Evolutionary conservation across 805 yeast genomes (phyloP).

Genomic region (Schizosaccharomyces lindneri): DNA sequence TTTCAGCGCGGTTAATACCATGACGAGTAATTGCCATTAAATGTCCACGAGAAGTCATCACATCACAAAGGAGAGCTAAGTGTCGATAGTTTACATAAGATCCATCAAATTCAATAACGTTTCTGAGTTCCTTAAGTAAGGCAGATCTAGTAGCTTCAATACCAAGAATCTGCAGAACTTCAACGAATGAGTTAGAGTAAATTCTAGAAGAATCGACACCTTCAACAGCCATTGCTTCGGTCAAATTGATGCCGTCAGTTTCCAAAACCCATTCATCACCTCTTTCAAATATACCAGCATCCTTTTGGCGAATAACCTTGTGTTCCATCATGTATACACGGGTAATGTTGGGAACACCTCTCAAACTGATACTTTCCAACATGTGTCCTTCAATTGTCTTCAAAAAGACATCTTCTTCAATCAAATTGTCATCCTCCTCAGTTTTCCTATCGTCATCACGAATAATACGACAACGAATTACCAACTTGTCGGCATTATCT

Average conservation of each 20-base stretch:
- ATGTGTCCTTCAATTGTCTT: conserved; percentile 87
- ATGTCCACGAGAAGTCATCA: conserved; percentile 95
- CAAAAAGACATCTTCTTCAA: conserved; percentile 90
- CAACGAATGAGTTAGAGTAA: conserved; percentile 91
- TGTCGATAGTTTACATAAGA: conserved; percentile 96
- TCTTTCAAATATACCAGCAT: conserved; percentile 65
- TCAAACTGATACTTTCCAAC: conserved; percentile 78
- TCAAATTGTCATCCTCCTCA: conserved; percentile 69
- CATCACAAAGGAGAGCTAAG: conserved; percentile 90
- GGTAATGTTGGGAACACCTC: conserved; percentile 86
- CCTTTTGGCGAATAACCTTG: conserved; percentile 21
- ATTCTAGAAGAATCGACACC: conserved; percentile 84
- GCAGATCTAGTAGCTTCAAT: conserved; percentile 96
- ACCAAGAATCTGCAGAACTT: conserved; percentile 81
- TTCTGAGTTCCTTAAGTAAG: conserved; percentile 74
- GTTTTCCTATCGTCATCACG: conserved; percentile 70
- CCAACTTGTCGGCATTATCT: conserved; percentile 89
- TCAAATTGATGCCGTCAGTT: conserved; percentile 91
- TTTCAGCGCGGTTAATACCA: conserved; percentile 94
- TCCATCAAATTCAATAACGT: conserved; percentile 98
- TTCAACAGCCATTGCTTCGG: conserved; percentile 82
- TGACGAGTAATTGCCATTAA: conserved; percentile 97
- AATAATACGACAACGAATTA: conserved; percentile 93
- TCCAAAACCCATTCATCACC: conserved; percentile 94
- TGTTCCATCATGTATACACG: conserved; percentile 44